phyloP scores from a whole-genome alignment of 495 filamentous ascomycete species.

The Xylaria curta region DNA sequence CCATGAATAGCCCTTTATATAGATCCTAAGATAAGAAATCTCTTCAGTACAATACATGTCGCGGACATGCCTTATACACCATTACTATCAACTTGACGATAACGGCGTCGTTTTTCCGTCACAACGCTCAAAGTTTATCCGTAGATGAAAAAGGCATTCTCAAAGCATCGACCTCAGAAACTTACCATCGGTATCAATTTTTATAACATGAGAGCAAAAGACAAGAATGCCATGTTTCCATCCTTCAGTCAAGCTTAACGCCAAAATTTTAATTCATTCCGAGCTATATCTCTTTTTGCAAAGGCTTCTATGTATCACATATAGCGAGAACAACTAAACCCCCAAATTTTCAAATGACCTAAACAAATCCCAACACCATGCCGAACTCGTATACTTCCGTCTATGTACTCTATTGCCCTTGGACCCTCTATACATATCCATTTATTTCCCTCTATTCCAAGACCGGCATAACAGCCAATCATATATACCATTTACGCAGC shows the following conservation, averaged over 20 bases:
- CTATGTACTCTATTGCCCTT: not conserved
- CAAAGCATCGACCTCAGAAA: not conserved
- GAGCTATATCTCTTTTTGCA: not conserved
- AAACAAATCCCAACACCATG: not conserved
- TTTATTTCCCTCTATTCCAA: not conserved
- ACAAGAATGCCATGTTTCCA: not conserved
- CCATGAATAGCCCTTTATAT: too few species aligned
- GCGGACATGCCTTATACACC: too few species aligned
- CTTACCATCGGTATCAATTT: not conserved
- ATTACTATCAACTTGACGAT: too few species aligned
- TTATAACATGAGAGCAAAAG: not conserved
- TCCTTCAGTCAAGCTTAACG: not conserved
- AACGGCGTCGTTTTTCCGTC: too few species aligned
- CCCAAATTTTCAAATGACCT: not conserved
- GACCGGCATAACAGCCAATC: not conserved
- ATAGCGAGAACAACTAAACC: not conserved
- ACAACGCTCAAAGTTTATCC: too few species aligned
- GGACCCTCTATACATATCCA: not conserved
- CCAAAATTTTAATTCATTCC: not conserved
- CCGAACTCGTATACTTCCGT: not conserved
- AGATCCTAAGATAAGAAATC: too few species aligned
- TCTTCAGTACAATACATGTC: too few species aligned
- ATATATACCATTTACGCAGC: conserved; percentile 12
- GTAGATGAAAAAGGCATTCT: too few species aligned
- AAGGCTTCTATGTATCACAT: not conserved